These are phyloP conservation scores for Phalaenopsis aphrodite DNA, from an alignment of 106 monocot species.

Conservation along the genomic window DNA sequence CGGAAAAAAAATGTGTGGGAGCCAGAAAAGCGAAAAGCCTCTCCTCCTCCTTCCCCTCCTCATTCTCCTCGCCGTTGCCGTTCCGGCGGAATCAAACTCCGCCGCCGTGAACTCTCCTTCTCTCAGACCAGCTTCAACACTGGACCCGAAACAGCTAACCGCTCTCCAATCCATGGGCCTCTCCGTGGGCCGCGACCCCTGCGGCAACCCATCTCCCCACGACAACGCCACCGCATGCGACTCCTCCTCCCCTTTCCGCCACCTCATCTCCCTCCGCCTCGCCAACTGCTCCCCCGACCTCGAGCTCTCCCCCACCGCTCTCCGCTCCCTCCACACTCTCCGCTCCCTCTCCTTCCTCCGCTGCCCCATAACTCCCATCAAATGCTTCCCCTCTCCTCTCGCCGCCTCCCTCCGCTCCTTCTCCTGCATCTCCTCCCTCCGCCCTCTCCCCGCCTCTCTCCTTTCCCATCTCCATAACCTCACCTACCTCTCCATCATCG, in stretches of 20 bases:
- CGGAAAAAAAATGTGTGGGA: too few species aligned
- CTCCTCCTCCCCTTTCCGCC: conserved; percentile 51
- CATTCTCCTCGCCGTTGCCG: neutral
- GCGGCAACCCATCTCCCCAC: conserved; percentile 35
- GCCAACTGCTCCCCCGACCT: conserved; percentile 68
- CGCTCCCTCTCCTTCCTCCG: conserved; percentile 27
- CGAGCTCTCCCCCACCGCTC: conserved; percentile 42
- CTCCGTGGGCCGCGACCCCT: conserved; percentile 37
- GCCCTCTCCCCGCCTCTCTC: conserved; percentile 38
- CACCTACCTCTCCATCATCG: conserved; percentile 44
- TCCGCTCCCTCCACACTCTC: conserved; percentile 52
- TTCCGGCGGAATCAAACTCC: neutral
- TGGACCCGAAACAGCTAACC: conserved; percentile 59
- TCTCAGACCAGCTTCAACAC: neutral
- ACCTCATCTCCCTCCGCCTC: conserved; percentile 34
- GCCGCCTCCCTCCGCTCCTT: conserved; percentile 31
- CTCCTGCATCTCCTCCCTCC: conserved; percentile 37
- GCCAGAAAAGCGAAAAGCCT: too few species aligned
- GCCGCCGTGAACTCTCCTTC: neutral
- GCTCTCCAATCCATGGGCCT: conserved; percentile 31
- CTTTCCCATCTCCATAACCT: conserved; percentile 68
- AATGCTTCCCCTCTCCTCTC: conserved; percentile 5
- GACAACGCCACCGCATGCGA: conserved; percentile 59
- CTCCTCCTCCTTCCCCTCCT: too few species aligned
- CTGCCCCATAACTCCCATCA: conserved; percentile 8